Percentiles rank a stretch among this genome's conserved stretches.
Evolutionary conservation across 2,329 filamentous ascomycete genomes (phyloP).

Genomic region (Tricladium varicosporioides): DNA sequence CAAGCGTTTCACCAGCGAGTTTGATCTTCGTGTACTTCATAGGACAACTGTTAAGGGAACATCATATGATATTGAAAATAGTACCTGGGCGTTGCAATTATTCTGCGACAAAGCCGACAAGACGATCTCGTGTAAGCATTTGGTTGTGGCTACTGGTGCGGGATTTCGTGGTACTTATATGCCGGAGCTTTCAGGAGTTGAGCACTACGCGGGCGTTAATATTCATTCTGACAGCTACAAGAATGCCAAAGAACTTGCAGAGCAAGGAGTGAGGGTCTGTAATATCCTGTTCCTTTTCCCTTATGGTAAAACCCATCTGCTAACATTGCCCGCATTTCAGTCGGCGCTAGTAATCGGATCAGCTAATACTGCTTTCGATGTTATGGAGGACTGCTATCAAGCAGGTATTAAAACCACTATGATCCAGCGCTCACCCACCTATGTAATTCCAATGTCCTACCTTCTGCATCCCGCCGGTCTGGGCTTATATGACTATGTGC

Average conservation of each 20-base stretch:
- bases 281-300: constrained; percentile 34
- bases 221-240: constrained; percentile 25
- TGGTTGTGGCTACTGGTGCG: constrained; percentile 23
- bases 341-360: neutral
- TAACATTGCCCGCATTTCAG: neutral
- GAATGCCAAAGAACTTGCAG: constrained; percentile 21
- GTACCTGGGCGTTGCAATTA: neutral
- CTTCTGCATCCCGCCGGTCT: constrained; percentile 27
- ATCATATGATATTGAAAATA: constrained; percentile 2
- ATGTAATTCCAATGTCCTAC: constrained; percentile 35
- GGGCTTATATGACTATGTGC: constrained; percentile 33
- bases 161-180: constrained; percentile 3
- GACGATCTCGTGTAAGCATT: neutral
- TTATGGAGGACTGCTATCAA: constrained; percentile 36
- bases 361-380: constrained; percentile 36
- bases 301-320: neutral
- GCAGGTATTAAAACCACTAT: constrained; percentile 37
- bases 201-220: constrained; percentile 13
- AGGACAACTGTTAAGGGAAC: constrained; percentile 31
- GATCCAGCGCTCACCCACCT: constrained; percentile 37
- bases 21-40: constrained; percentile 36
- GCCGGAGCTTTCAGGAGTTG: constrained; percentile 24
- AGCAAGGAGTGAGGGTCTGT: constrained; percentile 35
- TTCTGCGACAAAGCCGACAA: neutral
- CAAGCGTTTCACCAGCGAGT: constrained; percentile 29